These are phyloP conservation scores for Erucastrum elatum DNA, from an alignment of 345 rosid species.

Conservation along the genomic window DNA sequence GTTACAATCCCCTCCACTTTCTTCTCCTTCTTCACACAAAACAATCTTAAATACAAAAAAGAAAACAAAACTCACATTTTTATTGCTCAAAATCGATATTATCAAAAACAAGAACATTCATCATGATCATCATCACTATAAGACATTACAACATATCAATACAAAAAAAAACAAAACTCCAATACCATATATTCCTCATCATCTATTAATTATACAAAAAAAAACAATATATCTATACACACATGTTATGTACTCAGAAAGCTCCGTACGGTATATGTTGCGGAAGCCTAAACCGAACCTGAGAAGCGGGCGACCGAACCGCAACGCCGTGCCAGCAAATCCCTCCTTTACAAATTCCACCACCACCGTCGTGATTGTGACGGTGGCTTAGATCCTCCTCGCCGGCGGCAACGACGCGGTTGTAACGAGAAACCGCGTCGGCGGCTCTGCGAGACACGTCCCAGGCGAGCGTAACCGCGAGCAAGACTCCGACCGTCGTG, in stretches of 20 bases:
- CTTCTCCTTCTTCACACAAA: neutral
- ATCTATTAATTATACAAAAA: neutral
- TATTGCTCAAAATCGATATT: neutral
- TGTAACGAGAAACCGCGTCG: constrained; percentile 55
- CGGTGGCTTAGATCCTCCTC: constrained; percentile 38
- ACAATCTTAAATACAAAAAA: neutral
- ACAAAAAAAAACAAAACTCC: neutral
- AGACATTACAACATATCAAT: constrained; percentile 27
- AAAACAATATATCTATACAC: neutral
- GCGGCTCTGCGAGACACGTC: constrained; percentile 81
- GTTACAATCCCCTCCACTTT: neutral
- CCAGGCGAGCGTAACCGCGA: constrained; percentile 81
- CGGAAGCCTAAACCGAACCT: constrained; percentile 90
- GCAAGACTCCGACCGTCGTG: constrained; percentile 58
- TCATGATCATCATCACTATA: neutral
- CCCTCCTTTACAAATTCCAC: constrained; percentile 78
- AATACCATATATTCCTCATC: too few species aligned
- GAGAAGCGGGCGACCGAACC: constrained; percentile 83
- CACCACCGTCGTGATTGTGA: constrained; percentile 58
- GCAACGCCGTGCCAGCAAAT: constrained; percentile 99
- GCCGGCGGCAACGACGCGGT: constrained; percentile 18
- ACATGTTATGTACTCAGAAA: constrained; percentile 29
- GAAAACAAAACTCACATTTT: neutral
- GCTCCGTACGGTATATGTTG: constrained; percentile 47
- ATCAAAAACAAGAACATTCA: constrained; percentile 4